Evolutionary conservation across 805 yeast species (phyloP).

Genomic region (Candida bentonensis): DNA sequence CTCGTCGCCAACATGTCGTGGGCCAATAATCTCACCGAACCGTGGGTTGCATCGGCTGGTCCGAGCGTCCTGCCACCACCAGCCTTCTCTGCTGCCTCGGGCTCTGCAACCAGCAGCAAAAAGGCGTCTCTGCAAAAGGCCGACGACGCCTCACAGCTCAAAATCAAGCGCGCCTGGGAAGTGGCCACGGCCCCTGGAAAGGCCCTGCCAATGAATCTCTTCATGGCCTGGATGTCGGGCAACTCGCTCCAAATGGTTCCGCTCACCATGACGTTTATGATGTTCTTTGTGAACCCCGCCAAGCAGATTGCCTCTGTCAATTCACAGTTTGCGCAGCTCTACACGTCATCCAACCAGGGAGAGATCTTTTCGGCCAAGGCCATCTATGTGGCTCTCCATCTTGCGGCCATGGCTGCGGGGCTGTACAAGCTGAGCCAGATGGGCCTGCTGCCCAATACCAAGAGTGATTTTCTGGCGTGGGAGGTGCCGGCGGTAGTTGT

Average conservation of each 20-base stretch:
- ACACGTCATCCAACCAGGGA: conserved; percentile 15
- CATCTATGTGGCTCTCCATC: conserved; percentile 32
- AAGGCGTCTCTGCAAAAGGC: conserved; percentile 4
- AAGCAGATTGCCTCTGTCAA: conserved; percentile 52
- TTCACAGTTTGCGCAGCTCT: conserved; percentile 33
- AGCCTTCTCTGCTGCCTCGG: conserved; percentile 1
- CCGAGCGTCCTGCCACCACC: not conserved
- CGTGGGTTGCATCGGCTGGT: conserved; percentile 4
- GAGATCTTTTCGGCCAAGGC: conserved; percentile 29
- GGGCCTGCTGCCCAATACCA: conserved; percentile 83
- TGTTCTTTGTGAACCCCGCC: conserved; percentile 57
- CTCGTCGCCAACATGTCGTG: conserved; percentile 4
- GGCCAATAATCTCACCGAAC: conserved; percentile 6
- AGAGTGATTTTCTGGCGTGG: conserved; percentile 90
- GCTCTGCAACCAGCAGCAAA: conserved; percentile 2
- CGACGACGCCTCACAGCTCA: conserved; percentile 14
- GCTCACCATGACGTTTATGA: conserved; percentile 75
- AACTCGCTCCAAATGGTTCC: conserved; percentile 81
- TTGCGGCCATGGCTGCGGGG: conserved; percentile 57
- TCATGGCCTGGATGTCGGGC: conserved; percentile 91
- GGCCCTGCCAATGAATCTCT: conserved; percentile 72
- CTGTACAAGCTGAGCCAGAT: conserved; percentile 70
- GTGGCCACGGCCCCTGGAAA: conserved; percentile 73
- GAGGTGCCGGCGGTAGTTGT: conserved; percentile 30
- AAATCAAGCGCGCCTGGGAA: conserved; percentile 65